Evolutionary conservation across 2,329 filamentous ascomycete species (phyloP).

Genomic region (Calonectria hongkongensis): DNA sequence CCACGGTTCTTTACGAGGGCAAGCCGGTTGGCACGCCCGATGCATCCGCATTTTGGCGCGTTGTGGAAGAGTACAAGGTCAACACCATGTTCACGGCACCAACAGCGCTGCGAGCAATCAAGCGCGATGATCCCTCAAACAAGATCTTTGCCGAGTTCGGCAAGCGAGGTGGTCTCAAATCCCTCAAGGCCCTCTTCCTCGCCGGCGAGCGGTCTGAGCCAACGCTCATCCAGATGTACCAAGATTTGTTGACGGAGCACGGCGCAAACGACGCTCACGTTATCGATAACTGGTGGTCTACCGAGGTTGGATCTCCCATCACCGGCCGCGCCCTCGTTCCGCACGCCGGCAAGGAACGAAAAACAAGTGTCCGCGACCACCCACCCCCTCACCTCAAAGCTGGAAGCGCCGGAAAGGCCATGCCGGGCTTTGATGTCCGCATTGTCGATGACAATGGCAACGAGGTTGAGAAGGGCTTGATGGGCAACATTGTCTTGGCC

Average conservation of each 20-base stretch:
- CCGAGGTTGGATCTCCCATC: conserved; percentile 75
- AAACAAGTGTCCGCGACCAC: conserved; percentile 62
- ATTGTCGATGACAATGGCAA: conserved; percentile 88
- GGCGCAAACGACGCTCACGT: conserved; percentile 76
- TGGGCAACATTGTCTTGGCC: conserved; percentile 94
- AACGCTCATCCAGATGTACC: conserved; percentile 87
- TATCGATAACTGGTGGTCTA: conserved; percentile 78
- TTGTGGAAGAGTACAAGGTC: conserved; percentile 89
- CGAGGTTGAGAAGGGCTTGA: conserved; percentile 81
- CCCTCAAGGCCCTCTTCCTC: conserved; percentile 85
- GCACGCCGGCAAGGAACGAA: conserved; percentile 73
- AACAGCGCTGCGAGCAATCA: conserved; percentile 89
- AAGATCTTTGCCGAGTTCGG: conserved; percentile 78
- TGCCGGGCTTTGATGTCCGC: conserved; percentile 93
- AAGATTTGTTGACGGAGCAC: conserved; percentile 80
- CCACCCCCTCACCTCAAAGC: conserved; percentile 79
- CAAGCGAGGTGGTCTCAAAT: conserved; percentile 80
- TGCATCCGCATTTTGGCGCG: conserved; percentile 90
- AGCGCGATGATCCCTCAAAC: conserved; percentile 88
- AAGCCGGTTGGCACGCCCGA: conserved; percentile 94
- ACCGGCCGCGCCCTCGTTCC: conserved; percentile 74
- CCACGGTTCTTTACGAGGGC: conserved; percentile 93
- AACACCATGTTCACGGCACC: conserved; percentile 91
- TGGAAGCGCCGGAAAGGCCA: conserved; percentile 91
- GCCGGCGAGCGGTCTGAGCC: conserved; percentile 94